Evolutionary conservation across 2,329 filamentous ascomycete species (phyloP).

Genomic region (Scytalidium lignicola): DNA sequence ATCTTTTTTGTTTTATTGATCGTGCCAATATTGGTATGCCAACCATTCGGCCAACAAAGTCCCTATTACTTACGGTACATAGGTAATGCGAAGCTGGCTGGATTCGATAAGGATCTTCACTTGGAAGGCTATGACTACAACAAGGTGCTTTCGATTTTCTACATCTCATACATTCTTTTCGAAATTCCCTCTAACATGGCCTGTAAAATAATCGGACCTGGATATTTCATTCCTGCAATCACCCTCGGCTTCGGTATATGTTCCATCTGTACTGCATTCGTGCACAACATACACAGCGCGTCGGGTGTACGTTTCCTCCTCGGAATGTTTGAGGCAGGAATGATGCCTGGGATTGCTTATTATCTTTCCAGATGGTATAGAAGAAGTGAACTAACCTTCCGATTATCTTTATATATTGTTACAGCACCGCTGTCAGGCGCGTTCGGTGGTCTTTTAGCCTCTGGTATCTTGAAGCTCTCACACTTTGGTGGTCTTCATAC

Average conservation of each 20-base stretch:
- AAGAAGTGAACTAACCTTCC: constrained; percentile 62
- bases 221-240: constrained; percentile 63
- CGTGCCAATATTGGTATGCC: constrained; percentile 64
- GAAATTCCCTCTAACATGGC: constrained; percentile 50
- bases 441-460: constrained; percentile 63
- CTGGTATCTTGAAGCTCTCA: constrained; percentile 57
- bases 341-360: constrained; percentile 70
- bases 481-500: constrained; percentile 48
- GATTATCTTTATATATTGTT: constrained; percentile 64
- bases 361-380: constrained; percentile 69
- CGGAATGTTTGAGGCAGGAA: constrained; percentile 66
- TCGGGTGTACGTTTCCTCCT: constrained; percentile 63
- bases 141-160: constrained; percentile 16
- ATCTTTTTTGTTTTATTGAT: constrained; percentile 71
- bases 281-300: constrained; percentile 44
- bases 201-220: constrained; percentile 68
- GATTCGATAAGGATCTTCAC: constrained; percentile 56
- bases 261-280: constrained; percentile 63
- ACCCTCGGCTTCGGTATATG: constrained; percentile 58
- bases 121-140: constrained; percentile 65
- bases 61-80: no score
- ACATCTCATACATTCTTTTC: constrained; percentile 9
- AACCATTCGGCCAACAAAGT: neutral
- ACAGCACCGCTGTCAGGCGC: constrained; percentile 66
- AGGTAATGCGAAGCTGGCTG: constrained; percentile 66